Evolutionary conservation across 2,329 filamentous ascomycete genomes (phyloP), one percentile per base, ranked within the genome.

Genomic region (Cladophialophora bantiana): DNA sequence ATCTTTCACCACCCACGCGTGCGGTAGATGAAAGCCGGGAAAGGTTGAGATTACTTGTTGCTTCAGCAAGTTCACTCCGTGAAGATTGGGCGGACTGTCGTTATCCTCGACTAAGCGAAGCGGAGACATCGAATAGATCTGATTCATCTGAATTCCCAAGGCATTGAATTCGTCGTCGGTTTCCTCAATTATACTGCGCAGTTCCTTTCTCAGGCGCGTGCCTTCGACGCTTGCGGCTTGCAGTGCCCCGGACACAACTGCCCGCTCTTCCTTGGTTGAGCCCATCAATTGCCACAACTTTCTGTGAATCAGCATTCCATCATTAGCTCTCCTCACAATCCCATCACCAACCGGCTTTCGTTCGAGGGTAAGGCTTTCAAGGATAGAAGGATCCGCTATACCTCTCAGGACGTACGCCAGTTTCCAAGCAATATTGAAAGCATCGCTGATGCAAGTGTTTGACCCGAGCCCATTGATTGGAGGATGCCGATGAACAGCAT

Each of bases 1-100:
- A 6, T 77, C 70, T n/a, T 79, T 80, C 75, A 86, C 84, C 9
- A 90, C 76, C 88, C 88, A 89, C 0, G 80, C 86, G 74, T 90
- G 88, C 6, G 88, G 88, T 26, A 89, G 75, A 2, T 87, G 79
- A 34, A 79, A 79, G 4, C 88, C 88, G 0, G 88, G 88, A 71
- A 83, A 87, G 3, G 87, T 89, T 52, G 75, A 81, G 26, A 79
- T 78, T 31, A 78, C 74, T 67, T 84, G 77, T 42, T 81, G 72
- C 9, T 81, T 72, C 3, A 83, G 77, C 0, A 76, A 73, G 68
- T 86, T 80, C 10, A 77, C 70, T 31, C 58, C 58, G 35, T 13
- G 55, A 66, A 62, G 12, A 66, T 64, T 4, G 64, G 18, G 55
- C 4, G 56, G 31, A 4, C 32, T 61, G 72, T 85, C 80, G 66